phyloP scores from a whole-genome alignment of 495 filamentous ascomycete genomes.

The Trichocladium antarcticum region DNA sequence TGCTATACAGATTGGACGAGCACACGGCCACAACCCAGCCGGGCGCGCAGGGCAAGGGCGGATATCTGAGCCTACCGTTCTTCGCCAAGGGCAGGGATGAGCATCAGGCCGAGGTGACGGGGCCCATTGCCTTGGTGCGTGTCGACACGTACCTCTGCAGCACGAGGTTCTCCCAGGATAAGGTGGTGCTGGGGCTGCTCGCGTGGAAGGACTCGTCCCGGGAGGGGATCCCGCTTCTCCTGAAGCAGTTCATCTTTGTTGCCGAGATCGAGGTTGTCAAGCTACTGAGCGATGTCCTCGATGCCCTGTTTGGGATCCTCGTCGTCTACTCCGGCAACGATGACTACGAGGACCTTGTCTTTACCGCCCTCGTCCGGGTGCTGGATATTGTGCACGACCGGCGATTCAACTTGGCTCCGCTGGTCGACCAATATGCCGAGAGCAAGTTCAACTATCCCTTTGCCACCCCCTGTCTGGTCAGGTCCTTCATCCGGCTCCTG shows the following conservation, averaged over 20 bases:
- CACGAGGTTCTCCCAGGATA: slow-evolving; percentile 90
- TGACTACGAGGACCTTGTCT: slow-evolving; percentile 85
- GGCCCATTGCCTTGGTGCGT: slow-evolving; percentile 60
- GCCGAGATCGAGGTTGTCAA: slow-evolving; percentile 97
- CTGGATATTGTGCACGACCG: slow-evolving; percentile 91
- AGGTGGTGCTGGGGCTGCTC: slow-evolving; percentile 69
- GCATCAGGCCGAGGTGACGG: slow-evolving; percentile 61
- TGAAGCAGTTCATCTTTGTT: slow-evolving; percentile 82
- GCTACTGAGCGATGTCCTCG: slow-evolving; percentile 77
- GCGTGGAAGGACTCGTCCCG: slow-evolving; percentile 71
- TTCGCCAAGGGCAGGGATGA: slow-evolving; percentile 52
- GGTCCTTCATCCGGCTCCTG: slow-evolving; percentile 74
- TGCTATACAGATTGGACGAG: slow-evolving; percentile 87
- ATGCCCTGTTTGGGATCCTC: slow-evolving; percentile 82
- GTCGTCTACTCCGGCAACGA: slow-evolving; percentile 81
- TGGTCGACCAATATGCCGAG: slow-evolving; percentile 88
- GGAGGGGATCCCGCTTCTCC: slow-evolving; percentile 55
- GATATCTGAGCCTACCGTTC: slow-evolving; percentile 78
- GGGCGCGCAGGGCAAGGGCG: slow-evolving; percentile 51
- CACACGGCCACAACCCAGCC: slow-evolving; percentile 49
- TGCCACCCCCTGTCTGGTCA: slow-evolving; percentile 79
- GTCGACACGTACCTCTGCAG: slow-evolving; percentile 89
- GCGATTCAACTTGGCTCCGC: slow-evolving; percentile 77
- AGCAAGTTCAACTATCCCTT: slow-evolving; percentile 86
- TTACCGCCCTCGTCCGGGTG: slow-evolving; percentile 79